A percentile compares a stretch with the other conserved stretches of the same genome.
These are phyloP conservation scores for Pezicula neosporulosa DNA, from an alignment of 2,329 filamentous ascomycete genomes.

Conservation along the genomic window DNA sequence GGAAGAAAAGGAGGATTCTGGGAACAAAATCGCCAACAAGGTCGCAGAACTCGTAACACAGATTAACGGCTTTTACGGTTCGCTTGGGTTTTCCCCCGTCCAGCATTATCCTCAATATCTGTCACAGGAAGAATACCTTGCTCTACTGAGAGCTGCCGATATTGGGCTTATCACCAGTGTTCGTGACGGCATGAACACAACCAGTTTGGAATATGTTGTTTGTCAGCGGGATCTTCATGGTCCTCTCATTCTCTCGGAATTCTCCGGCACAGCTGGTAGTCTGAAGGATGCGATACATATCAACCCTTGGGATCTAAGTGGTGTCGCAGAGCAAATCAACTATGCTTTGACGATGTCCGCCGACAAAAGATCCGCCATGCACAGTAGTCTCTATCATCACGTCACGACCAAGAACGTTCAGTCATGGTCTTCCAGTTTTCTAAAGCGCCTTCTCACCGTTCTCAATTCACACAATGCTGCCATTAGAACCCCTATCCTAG, in stretches of 20 bases:
- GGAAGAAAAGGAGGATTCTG: constrained; percentile 71
- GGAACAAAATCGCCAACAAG: constrained; percentile 80
- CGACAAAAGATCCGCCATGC: constrained; percentile 63
- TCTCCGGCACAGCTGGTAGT: constrained; percentile 88
- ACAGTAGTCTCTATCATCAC: constrained; percentile 74
- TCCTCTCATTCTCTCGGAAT: constrained; percentile 91
- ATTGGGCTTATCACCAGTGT: constrained; percentile 94
- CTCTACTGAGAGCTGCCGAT: constrained; percentile 84
- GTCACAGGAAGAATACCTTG: constrained; percentile 87
- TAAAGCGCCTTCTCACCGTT: constrained; percentile 76
- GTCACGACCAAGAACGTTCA: constrained; percentile 85
- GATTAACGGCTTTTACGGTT: constrained; percentile 90
- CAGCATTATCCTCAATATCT: constrained; percentile 95
- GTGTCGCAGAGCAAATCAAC: constrained; percentile 81
- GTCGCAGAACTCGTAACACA: constrained; percentile 87
- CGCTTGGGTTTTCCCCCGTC: constrained; percentile 83
- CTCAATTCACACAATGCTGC: constrained; percentile 73
- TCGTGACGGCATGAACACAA: constrained; percentile 97
- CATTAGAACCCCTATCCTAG: constrained; percentile 76
- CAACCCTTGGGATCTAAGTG: constrained; percentile 89
- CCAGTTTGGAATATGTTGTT: constrained; percentile 89
- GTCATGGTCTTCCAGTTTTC: constrained; percentile 76
- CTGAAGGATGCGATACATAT: constrained; percentile 87
- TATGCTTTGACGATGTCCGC: constrained; percentile 73
- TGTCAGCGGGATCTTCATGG: constrained; percentile 86